Evolutionary conservation across 352 stramenopile species (phyloP), one percentile per base, ranked within the genome.

Genomic region (Globisporangium apiculatum): DNA sequence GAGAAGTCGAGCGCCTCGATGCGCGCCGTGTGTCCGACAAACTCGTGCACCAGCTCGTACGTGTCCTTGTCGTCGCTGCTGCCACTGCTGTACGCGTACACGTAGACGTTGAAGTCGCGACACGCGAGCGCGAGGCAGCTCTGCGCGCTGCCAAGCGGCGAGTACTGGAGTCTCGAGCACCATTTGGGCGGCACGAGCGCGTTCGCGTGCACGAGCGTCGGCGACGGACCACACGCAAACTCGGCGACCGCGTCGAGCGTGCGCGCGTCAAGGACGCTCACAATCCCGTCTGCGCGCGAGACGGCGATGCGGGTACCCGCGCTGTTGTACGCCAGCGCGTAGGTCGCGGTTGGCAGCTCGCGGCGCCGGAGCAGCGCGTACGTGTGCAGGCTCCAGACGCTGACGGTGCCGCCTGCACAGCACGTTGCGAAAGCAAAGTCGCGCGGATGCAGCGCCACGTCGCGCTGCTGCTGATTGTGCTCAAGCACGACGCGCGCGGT

Each of bases 101-200:
- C 67, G 65, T 94, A 94, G 15, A 96, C 73, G 35, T 74, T 79
- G 48, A 74, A 89, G 61, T 96, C 78, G 24, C 80, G 75, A 62
- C 72, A 90, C 1, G 69, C 84, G 14, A 72, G 64, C 52, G 61
- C 79, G 61, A 70, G 71, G 67, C 54, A 73, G 46, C 60, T 53
- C 36, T 55, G 51, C 5, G 48, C 37, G 15, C 52, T 66, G 2
- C 53, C 24, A 6, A n/a, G 3, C 6, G 74, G 67, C 0, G 67
- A 79, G 38, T 89, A 94, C 55, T 72, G 76, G 1, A 91, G 51
- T 7, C 58, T 55, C 5, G 63, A 76, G 45, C 76, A 87, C 76
- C 73, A 87, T 43, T 79, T 87, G 10, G 68, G 64, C 3, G 60
- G 53, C 14, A 47, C 50, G n/a, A 51, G 48, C 10, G 43, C 61